These are phyloP conservation scores for Zygoascus ofunaensis DNA, from an alignment of 805 yeast genomes.

Conservation along the genomic window DNA sequence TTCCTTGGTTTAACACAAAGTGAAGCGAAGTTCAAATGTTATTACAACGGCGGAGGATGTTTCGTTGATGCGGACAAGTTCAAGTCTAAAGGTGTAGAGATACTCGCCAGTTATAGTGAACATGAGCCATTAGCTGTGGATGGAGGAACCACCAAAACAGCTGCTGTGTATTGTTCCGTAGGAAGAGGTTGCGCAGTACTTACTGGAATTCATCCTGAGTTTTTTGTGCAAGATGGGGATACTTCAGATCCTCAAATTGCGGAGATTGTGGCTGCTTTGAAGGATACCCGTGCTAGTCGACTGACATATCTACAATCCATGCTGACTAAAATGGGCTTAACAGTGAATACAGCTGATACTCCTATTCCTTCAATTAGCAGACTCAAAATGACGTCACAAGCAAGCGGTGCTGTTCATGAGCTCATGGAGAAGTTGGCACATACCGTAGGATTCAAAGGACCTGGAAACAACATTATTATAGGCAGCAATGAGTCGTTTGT, in stretches of 20 bases:
- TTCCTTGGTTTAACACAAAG: slow-evolving; percentile 7
- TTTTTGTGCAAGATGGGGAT: slow-evolving; percentile 31
- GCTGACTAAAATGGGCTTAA: slow-evolving; percentile 53
- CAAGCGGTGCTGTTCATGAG: slow-evolving; percentile 24
- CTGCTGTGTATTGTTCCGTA: slow-evolving; percentile 55
- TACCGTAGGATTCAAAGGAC: slow-evolving; percentile 28
- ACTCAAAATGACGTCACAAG: slow-evolving; percentile 41
- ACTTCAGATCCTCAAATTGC: slow-evolving; percentile 4
- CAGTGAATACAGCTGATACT: slow-evolving; percentile 46
- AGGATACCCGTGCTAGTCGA: slow-evolving; percentile 39
- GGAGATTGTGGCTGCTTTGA: slow-evolving; percentile 24
- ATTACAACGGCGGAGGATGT: slow-evolving; percentile 85
- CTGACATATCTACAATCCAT: slow-evolving; percentile 47
- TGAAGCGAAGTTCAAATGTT: slow-evolving; percentile 26
- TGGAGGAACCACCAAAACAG: slow-evolving; percentile 42
- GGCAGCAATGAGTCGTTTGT: slow-evolving; percentile 51
- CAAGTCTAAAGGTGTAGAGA: slow-evolving; percentile 40
- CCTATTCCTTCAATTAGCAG: slow-evolving; percentile 64
- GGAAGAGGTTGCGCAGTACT: slow-evolving; percentile 73
- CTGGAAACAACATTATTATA: slow-evolving; percentile 33
- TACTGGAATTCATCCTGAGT: slow-evolving; percentile 88
- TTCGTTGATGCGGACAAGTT: slow-evolving; percentile 65
- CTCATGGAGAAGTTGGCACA: slow-evolving; percentile 29
- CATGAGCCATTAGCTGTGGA: slow-evolving; percentile 45
- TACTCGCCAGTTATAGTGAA: slow-evolving; percentile 54